Evolutionary conservation across 1,284 basidiomycete genomes (phyloP), one percentile per base, ranked within the genome.

Genomic region (Phylloboletellus chloephorus): DNA sequence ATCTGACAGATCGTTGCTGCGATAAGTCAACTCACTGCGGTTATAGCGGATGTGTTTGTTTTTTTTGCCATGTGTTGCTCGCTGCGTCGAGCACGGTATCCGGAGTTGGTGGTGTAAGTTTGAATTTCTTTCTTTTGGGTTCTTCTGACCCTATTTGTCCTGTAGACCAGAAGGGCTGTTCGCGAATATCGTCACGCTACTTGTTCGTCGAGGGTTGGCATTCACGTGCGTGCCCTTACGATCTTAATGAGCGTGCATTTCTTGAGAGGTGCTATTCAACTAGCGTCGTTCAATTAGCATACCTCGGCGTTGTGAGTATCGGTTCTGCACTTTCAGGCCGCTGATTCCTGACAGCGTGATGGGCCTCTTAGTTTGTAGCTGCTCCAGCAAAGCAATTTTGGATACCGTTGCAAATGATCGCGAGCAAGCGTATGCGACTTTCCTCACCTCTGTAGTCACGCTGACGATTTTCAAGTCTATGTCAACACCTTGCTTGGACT

Each of bases 401-500:
- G 68, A 48, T 69, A 28, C 52, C 63, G 11, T 44, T 68, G 13
- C 61, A 67, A 42, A 67, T 68, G 59, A 36, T 66, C 10, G 42
- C 56, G 5, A 46, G 52, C 47, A 69, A 67, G 46, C 6, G 67
- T 64, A 28, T 8, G 63, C 51, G 15, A 16, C 1, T 10, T n/a
- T 7, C 8, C 5, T 20, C 4, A 6, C 7, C 10, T 5, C 8
- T n/a, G 7, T 17, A 28, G 15, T 20, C n/a, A 10, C 16, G 17
- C 39, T 52, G 12, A 44, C n/a, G 1, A 7, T 12, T 7, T 39
- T 24, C 13, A 31, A 61, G 63, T 64, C 17, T 60, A 61, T 13
- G 48, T 61, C 26, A 61, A 64, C 19, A 51, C 50, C 6, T 29
- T 65, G 3, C 42, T 61, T 5, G 61, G 36, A 34, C 44, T 58